Evolutionary conservation across 1,284 basidiomycete genomes (phyloP).

Genomic region (Apiotrichum mycotoxinovorans): DNA sequence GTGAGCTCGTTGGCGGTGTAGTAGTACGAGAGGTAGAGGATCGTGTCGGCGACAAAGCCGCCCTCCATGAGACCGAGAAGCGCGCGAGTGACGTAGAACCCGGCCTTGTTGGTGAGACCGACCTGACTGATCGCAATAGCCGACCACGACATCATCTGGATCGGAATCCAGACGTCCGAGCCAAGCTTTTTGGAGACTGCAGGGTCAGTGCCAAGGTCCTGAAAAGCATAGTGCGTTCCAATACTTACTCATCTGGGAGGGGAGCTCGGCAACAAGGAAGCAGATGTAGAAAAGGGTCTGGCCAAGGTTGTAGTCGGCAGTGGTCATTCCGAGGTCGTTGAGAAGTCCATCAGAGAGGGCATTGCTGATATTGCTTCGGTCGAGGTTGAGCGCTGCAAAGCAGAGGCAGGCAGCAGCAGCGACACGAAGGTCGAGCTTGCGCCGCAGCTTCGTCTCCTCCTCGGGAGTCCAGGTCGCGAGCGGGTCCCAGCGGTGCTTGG

Average conservation of each 20-base stretch:
- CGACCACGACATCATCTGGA: slow-evolving; percentile 44
- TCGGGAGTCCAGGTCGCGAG: slow-evolving; percentile 41
- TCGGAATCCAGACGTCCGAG: slow-evolving; percentile 44
- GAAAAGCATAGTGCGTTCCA: too few relatives aligned
- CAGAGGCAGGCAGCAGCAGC: slow-evolving; percentile 30
- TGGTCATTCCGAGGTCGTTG: slow-evolving; percentile 39
- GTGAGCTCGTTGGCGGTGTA: slow-evolving; percentile 44
- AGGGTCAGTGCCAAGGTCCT: slow-evolving; percentile 4
- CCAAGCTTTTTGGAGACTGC: slow-evolving; percentile 46
- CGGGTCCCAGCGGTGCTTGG: slow-evolving; percentile 42
- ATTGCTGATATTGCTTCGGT: slow-evolving; percentile 38
- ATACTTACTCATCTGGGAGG: slow-evolving; percentile 28
- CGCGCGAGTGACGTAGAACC: slow-evolving; percentile 42
- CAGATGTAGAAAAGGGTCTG: slow-evolving; percentile 34
- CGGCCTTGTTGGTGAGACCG: slow-evolving; percentile 24
- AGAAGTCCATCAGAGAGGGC: slow-evolving; percentile 47
- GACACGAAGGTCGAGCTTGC: slow-evolving; percentile 30
- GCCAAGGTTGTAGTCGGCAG: slow-evolving; percentile 45
- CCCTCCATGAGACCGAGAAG: slow-evolving; percentile 43
- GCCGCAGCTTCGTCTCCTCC: slow-evolving; percentile 33
- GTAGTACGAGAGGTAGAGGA: slow-evolving; percentile 49
- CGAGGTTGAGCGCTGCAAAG: slow-evolving; percentile 38
- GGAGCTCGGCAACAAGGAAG: slow-evolving; percentile 44
- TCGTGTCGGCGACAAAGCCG: slow-evolving; percentile 48
- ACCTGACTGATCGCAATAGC: slow-evolving; percentile 33